Evolutionary conservation across 768 basidiomycete genomes (phyloP).

Genomic region (Baorangia bicolor): DNA sequence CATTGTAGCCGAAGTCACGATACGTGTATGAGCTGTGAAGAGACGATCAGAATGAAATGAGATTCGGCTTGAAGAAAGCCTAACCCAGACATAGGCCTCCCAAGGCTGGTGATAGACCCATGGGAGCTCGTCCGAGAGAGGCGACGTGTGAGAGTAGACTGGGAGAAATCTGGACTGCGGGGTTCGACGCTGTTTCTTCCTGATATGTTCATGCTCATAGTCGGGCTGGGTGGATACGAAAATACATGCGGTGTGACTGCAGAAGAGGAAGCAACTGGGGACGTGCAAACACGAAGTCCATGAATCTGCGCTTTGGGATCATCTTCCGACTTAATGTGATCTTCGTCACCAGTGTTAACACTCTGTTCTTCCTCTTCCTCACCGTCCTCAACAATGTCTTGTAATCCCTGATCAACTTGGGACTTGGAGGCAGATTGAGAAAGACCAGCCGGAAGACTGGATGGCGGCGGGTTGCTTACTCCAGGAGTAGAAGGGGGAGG

Average conservation of each 20-base stretch:
- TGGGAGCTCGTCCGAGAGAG: constrained; percentile 26
- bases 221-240: constrained; percentile 25
- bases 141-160: constrained; percentile 19
- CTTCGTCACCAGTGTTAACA: constrained; percentile 11
- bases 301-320: constrained; percentile 43
- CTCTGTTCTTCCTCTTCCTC: constrained; percentile 51
- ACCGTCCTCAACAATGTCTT: constrained; percentile 48
- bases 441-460: constrained; percentile 36
- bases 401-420: constrained; percentile 39
- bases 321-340: constrained; percentile 17
- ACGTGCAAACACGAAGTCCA: constrained; percentile 55
- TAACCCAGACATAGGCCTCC: constrained; percentile 27
- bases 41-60: background rate
- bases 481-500: constrained; percentile 17
- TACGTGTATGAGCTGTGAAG: constrained; percentile 12
- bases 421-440: constrained; percentile 25
- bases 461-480: constrained; percentile 35
- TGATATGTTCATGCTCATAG: constrained; percentile 12
- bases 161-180: constrained; percentile 25
- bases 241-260: constrained; percentile 25
- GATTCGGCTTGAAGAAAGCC: background rate
- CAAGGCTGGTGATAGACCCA: constrained; percentile 27
- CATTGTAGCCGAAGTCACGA: constrained; percentile 14
- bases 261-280: constrained; percentile 33
- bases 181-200: constrained; percentile 26